These are phyloP conservation scores for Persicaria maculosa DNA, from an alignment of 148 eudicot genomes.

Conservation along the genomic window DNA sequence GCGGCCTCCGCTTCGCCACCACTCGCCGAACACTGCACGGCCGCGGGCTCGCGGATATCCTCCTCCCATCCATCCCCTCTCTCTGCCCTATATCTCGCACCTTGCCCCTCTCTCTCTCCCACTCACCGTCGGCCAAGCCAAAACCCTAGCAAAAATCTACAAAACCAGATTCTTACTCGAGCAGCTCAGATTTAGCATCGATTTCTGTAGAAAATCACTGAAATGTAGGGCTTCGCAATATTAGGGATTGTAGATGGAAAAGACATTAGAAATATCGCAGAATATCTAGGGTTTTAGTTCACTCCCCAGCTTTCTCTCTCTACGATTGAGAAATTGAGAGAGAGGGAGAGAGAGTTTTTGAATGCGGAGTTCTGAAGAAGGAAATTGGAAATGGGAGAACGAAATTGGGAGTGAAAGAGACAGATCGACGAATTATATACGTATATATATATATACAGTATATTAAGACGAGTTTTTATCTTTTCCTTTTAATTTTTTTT, in stretches of 20 bases:
- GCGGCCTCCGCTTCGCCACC: conserved; percentile 68
- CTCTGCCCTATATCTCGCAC: neutral
- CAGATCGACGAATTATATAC: neutral
- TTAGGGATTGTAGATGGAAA: neutral
- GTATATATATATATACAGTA: too few relatives aligned
- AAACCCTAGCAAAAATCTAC: neutral
- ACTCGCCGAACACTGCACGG: conserved; percentile 76
- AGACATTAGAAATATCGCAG: neutral
- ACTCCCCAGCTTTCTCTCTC: neutral
- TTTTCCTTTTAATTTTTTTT: neutral
- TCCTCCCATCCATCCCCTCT: conserved; percentile 68
- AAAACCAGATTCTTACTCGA: neutral
- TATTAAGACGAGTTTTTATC: neutral
- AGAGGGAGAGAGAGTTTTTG: neutral
- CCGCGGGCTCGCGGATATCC: conserved; percentile 77
- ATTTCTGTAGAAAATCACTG: neutral
- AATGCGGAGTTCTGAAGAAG: neutral
- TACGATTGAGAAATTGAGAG: neutral
- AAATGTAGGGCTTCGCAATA: neutral
- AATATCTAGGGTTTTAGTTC: neutral
- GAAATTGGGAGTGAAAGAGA: neutral
- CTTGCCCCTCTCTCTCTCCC: conserved; percentile 9
- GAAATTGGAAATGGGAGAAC: neutral
- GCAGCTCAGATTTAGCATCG: neutral
- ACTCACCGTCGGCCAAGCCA: neutral